Conservation (phyloP, 2,329 filamentous ascomycete species). For the Fusarium pilosicola region DNA sequence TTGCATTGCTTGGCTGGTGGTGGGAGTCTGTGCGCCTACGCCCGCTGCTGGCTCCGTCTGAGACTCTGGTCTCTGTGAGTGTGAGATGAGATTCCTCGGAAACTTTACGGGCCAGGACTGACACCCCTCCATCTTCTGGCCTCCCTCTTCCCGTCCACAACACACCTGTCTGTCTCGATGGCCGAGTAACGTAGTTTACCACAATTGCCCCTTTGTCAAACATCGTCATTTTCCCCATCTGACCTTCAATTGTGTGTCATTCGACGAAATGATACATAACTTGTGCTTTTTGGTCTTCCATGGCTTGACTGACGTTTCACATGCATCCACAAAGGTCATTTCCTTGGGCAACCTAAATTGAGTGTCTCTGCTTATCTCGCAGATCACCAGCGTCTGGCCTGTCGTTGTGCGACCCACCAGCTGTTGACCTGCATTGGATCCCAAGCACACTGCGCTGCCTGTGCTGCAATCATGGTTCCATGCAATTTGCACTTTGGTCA, state of each 20-base stretch:
- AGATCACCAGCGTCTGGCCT: constrained; percentile 22
- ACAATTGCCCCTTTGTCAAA: constrained; percentile 1
- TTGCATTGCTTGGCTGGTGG: constrained; percentile 18
- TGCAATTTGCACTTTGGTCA: constrained; percentile 26
- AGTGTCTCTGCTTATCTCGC: constrained; percentile 35
- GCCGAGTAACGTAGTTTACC: neutral
- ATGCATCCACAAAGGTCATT: neutral
- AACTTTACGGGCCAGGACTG: constrained; percentile 1
- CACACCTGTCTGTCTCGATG: neutral
- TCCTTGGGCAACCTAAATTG: neutral
- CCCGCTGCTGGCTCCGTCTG: constrained; percentile 24
- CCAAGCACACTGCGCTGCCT: neutral
- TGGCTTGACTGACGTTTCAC: neutral
- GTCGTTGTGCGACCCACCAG: constrained; percentile 27
- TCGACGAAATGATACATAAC: neutral
- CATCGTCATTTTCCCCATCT: constrained; percentile 8
- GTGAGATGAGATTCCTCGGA: constrained; percentile 8
- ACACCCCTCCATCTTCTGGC: constrained; percentile 9
- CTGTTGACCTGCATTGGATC: constrained; percentile 30
- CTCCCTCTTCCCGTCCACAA: constrained; percentile 16
- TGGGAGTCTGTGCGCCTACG: constrained; percentile 36
- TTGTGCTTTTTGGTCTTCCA: neutral
- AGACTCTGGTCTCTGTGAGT: neutral
- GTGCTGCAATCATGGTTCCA: constrained; percentile 38
- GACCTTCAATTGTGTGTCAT: constrained; percentile 11